phyloP scores from a whole-genome alignment of 805 yeast species.

The Ogataea naganishii region DNA sequence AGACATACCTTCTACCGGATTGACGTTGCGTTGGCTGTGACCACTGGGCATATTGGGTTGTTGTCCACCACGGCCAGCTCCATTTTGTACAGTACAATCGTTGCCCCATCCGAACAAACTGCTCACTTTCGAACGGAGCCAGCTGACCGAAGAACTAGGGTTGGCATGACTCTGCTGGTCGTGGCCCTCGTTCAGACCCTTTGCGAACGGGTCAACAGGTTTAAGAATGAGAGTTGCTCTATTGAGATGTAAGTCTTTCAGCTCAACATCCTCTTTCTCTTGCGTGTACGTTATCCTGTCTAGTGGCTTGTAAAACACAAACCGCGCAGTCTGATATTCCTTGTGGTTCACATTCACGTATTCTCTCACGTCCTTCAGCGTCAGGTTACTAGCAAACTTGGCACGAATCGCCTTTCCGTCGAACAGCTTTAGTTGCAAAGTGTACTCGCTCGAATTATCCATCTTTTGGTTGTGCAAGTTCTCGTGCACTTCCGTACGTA shows the following conservation, averaged over 20 bases:
- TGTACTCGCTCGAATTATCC: constrained; percentile 34
- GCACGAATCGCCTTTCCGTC: constrained; percentile 55
- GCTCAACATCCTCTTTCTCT: constrained; percentile 45
- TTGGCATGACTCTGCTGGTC: no score
- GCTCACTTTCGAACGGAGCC: no score
- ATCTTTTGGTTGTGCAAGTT: constrained; percentile 12
- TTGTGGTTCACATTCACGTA: constrained; percentile 43
- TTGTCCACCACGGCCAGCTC: no score
- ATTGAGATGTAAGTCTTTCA: constrained; percentile 47
- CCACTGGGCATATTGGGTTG: no score
- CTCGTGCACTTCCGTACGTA: constrained; percentile 11
- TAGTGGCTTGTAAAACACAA: constrained; percentile 40
- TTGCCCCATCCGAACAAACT: no score
- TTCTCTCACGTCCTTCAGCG: constrained; percentile 48
- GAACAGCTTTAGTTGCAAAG: constrained; percentile 42
- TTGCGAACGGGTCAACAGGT: constrained; percentile 35
- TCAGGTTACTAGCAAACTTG: constrained; percentile 35
- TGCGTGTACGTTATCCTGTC: constrained; percentile 58
- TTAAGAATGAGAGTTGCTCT: constrained; percentile 69
- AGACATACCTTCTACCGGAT: no score
- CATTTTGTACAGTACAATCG: no score
- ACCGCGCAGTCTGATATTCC: constrained; percentile 42
- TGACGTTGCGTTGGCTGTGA: no score
- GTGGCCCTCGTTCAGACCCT: no score
- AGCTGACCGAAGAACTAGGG: no score